Percentiles rank a stretch among this genome's conserved stretches.
Conservation (phyloP, 805 yeast species). For the Candida silvicultrix region DNA sequence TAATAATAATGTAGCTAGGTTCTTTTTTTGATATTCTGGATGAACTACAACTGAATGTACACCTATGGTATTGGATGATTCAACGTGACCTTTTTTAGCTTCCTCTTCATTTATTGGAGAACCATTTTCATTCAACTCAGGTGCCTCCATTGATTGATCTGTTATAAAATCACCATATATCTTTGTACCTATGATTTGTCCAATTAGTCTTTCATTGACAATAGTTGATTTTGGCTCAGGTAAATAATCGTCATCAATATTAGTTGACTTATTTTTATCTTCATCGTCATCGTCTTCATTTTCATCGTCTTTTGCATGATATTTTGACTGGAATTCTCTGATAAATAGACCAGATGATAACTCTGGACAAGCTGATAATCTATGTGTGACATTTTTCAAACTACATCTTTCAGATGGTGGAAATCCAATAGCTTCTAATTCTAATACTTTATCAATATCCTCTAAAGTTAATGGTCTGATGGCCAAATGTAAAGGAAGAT, state of each 20-base stretch:
- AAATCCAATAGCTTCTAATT: constrained; percentile 65
- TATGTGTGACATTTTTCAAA: constrained; percentile 54
- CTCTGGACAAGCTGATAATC: constrained; percentile 83
- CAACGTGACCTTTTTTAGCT: constrained; percentile 55
- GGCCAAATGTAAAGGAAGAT: constrained; percentile 52
- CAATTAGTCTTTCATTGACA: constrained; percentile 61
- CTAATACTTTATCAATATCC: constrained; percentile 58
- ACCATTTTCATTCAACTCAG: constrained; percentile 28
- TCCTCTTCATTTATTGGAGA: constrained; percentile 16
- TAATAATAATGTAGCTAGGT: constrained; percentile 74
- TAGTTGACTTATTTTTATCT: constrained; percentile 13
- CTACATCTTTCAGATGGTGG: constrained; percentile 65
- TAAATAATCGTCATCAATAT: constrained; percentile 17
- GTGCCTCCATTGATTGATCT: constrained; percentile 54
- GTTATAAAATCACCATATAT: constrained; percentile 44
- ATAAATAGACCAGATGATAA: constrained; percentile 83
- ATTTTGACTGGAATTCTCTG: constrained; percentile 43
- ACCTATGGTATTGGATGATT: constrained; percentile 67
- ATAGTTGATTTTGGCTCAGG: constrained; percentile 30
- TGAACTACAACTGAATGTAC: constrained; percentile 77
- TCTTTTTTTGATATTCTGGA: constrained; percentile 73
- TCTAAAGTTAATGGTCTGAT: constrained; percentile 75
- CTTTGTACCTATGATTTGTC: constrained; percentile 78
- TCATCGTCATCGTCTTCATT: constrained; percentile 19
- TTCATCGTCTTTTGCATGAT: constrained; percentile 18